Evolutionary conservation across 148 eudicot genomes (phyloP).

Genomic region (Euryodendron excelsum): DNA sequence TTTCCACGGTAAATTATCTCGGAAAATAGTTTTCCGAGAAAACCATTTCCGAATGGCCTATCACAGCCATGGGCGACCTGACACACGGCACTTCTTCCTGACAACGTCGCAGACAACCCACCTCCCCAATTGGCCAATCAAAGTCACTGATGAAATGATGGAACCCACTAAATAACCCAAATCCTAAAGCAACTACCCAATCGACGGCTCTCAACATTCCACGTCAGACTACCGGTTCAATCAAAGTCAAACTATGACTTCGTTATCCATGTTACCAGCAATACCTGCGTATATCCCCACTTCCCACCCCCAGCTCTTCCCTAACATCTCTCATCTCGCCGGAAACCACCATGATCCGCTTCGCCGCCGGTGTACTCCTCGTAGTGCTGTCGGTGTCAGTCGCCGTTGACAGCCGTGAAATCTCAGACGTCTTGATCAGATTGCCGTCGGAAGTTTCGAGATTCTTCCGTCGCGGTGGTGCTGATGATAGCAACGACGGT

Average conservation of each 20-base stretch:
- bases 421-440: constrained; percentile 23
- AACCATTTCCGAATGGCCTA: too few relatives aligned
- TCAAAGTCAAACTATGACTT: too few relatives aligned
- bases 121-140: too few relatives aligned
- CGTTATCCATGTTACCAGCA: too few relatives aligned
- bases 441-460: constrained; percentile 40
- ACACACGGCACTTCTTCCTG: too few relatives aligned
- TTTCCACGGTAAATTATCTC: too few relatives aligned
- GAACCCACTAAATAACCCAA: not conserved
- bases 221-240: not conserved
- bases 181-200: not conserved
- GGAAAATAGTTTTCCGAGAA: too few relatives aligned
- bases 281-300: too few relatives aligned
- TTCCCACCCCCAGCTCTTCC: not conserved
- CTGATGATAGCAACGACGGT: not conserved
- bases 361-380: constrained; percentile 18
- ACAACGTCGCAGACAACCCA: too few relatives aligned
- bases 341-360: constrained; percentile 16
- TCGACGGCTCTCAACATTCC: not conserved
- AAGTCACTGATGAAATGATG: not conserved
- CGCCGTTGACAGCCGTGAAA: constrained; percentile 28
- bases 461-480: constrained; percentile 22
- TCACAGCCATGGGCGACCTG: too few relatives aligned
- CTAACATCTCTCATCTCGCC: not conserved
- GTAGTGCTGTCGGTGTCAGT: constrained; percentile 23